Percentiles rank a stretch among this genome's conserved stretches.
These are phyloP conservation scores for Auriscalpium microsporum DNA, from an alignment of 768 basidiomycete species.

Conservation along the genomic window DNA sequence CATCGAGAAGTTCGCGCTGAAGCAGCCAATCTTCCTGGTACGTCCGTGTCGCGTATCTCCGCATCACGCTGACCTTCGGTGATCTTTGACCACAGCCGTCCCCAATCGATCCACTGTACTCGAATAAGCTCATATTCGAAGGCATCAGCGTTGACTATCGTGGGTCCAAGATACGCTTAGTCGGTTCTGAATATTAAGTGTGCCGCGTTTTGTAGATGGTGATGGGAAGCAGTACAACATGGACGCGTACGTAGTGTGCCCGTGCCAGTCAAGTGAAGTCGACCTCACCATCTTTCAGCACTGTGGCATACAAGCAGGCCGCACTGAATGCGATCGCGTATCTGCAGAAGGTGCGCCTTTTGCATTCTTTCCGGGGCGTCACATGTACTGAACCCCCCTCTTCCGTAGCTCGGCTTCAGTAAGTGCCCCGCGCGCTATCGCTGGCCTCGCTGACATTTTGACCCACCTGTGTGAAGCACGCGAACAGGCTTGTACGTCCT, in stretches of 20 bases:
- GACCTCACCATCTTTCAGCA: slow-evolving; percentile 26
- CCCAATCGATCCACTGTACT: slow-evolving; percentile 67
- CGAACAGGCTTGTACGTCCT: slow-evolving; percentile 59
- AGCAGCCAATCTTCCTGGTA: slow-evolving; percentile 69
- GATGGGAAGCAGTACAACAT: slow-evolving; percentile 71
- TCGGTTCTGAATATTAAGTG: background rate
- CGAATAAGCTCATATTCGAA: slow-evolving; percentile 69
- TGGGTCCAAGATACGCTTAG: slow-evolving; percentile 23
- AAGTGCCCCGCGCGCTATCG: slow-evolving; percentile 14
- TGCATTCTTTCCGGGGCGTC: background rate
- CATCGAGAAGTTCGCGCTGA: slow-evolving; percentile 63
- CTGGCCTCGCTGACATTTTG: background rate
- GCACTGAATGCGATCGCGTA: slow-evolving; percentile 70
- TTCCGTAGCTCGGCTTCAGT: slow-evolving; percentile 60
- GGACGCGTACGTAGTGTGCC: slow-evolving; percentile 46
- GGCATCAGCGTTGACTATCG: slow-evolving; percentile 68
- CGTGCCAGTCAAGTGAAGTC: background rate
- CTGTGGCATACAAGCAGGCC: slow-evolving; percentile 75
- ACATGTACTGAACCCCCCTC: background rate
- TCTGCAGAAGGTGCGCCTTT: slow-evolving; percentile 44
- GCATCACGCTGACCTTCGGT: background rate
- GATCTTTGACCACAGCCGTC: slow-evolving; percentile 43
- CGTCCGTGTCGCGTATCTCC: slow-evolving; percentile 3
- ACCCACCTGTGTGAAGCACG: slow-evolving; percentile 38
- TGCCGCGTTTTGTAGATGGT: slow-evolving; percentile 37